Conservation (phyloP, 805 yeast species). For the Saccharomycopsis javanensis region DNA sequence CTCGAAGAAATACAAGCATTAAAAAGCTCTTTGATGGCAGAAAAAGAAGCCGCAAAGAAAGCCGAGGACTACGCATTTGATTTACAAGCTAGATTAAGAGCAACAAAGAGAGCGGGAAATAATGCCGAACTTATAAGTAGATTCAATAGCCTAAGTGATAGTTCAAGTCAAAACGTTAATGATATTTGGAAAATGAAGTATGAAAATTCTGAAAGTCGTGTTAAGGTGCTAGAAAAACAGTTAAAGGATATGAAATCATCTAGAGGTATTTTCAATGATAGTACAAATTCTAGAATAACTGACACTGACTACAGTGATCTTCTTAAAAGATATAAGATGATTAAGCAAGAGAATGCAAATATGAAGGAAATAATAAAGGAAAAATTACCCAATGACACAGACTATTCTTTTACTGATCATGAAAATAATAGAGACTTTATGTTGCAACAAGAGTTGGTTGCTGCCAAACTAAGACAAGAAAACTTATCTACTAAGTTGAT, state of each 20-base stretch:
- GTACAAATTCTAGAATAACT: neutral
- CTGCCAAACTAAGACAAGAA: slow-evolving; percentile 47
- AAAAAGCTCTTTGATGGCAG: slow-evolving; percentile 40
- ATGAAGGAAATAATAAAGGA: slow-evolving; percentile 34
- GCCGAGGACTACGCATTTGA: slow-evolving; percentile 42
- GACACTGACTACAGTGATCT: slow-evolving; percentile 39
- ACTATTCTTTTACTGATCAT: slow-evolving; percentile 4
- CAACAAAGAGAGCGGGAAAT: neutral
- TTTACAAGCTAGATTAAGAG: slow-evolving; percentile 30
- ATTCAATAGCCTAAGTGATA: slow-evolving; percentile 9
- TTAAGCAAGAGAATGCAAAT: slow-evolving; percentile 35
- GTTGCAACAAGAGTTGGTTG: slow-evolving; percentile 34
- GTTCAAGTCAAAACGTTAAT: slow-evolving; percentile 15
- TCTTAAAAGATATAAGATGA: slow-evolving; percentile 33
- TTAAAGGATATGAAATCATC: slow-evolving; percentile 21
- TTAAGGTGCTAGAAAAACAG: slow-evolving; percentile 32
- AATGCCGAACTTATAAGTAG: slow-evolving; percentile 7
- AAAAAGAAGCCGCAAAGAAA: slow-evolving; percentile 39
- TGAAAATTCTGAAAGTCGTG: slow-evolving; percentile 37
- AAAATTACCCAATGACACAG: slow-evolving; percentile 22
- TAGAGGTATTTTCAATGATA: slow-evolving; percentile 6
- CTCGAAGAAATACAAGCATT: slow-evolving; percentile 39
- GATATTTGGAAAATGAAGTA: slow-evolving; percentile 36
- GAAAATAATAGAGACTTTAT: slow-evolving; percentile 23
- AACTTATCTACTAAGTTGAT: slow-evolving; percentile 45